Evolutionary conservation across 164 flowering plant genomes (phyloP).

Genomic region (Pachysandra terminalis): DNA sequence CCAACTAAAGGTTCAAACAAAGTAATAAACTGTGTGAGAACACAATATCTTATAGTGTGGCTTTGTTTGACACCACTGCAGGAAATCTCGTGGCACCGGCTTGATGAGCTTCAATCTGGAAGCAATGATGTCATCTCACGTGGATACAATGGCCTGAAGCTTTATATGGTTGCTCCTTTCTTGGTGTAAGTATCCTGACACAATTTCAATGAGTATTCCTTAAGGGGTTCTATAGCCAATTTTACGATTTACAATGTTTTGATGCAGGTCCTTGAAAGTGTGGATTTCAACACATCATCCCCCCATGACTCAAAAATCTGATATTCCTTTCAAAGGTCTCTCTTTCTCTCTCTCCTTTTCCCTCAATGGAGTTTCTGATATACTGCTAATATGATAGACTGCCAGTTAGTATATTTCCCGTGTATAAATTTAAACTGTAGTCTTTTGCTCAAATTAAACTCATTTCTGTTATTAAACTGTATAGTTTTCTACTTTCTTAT

Average conservation of each 20-base stretch:
- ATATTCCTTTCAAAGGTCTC: constrained; percentile 63
- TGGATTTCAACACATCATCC: constrained; percentile 74
- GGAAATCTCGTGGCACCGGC: constrained; percentile 96
- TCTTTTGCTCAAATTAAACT: too few species aligned
- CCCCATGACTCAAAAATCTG: constrained; percentile 39
- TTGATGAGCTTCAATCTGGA: constrained; percentile 82
- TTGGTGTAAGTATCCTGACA: constrained; percentile 58
- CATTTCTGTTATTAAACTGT: too few species aligned
- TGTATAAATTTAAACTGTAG: constrained; percentile 26
- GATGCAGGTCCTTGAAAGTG: constrained; percentile 67
- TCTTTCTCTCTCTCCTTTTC: constrained; percentile 24
- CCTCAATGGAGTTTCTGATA: background rate
- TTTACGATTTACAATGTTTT: constrained; percentile 3
- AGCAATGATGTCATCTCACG: constrained; percentile 71
- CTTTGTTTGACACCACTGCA: constrained; percentile 23
- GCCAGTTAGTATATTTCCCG: background rate
- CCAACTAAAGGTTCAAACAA: too few species aligned
- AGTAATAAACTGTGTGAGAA: too few species aligned
- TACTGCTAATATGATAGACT: background rate
- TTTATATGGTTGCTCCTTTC: constrained; percentile 95
- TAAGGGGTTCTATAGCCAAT: background rate
- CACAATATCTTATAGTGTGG: too few species aligned
- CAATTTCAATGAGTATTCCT: background rate
- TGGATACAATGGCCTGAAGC: constrained; percentile 70
- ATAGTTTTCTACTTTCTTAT: too few species aligned